Base-by-base conservation (phyloP, 2,329 filamentous ascomycete species). In the Stagonosporopsis vannaccii region DNA sequence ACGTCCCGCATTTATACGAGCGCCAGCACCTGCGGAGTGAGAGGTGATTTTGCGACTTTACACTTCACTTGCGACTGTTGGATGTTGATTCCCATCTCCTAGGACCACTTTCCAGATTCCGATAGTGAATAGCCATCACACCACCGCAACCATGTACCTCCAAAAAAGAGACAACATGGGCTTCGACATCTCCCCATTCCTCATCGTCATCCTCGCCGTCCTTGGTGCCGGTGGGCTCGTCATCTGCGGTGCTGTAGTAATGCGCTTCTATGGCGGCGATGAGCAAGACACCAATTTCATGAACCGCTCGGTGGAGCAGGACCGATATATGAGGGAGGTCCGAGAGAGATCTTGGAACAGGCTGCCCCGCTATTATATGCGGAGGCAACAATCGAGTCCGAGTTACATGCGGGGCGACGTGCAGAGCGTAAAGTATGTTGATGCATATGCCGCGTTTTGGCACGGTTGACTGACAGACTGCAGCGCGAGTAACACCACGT, bases 311-410 rank as follows among this genome's bases (percentile, higher is more conserved):
- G 59, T 61, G 15, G 68, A 67, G 26, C 72, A 75, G 45, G 65
- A 69, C n/a, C 62, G 63, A n/a, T 75, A 75, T 15, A 75, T 75
- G 72, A 47, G 66, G 13, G 66, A 73, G 43, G 69, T 74, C 4
- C 50, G 72, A 25, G 65, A 66, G 25, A 54, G 71, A 46, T 68
- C 63, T 40, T 58, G 68, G 60, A 52, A 51, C 47, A 65, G 51
- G 20, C 40, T 69, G 11, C 59, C 60, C 2, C 23, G 40, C 2
- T 56, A 56, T 37, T 48, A 47, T 20, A 6, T 49, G 15, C 23
- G 11, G 3, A 50, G 35, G 30, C 28, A 55, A 13, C 35, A 57
- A 1, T 43, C 62, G 17, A 56, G 58, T 30, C 43, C 46, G 26
- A 37, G 15, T 6, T 48, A 64, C 13, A 11, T 61, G 19, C 51